Conservation (phyloP, 78 protist species). For the Dictyostelium capitatum region DNA sequence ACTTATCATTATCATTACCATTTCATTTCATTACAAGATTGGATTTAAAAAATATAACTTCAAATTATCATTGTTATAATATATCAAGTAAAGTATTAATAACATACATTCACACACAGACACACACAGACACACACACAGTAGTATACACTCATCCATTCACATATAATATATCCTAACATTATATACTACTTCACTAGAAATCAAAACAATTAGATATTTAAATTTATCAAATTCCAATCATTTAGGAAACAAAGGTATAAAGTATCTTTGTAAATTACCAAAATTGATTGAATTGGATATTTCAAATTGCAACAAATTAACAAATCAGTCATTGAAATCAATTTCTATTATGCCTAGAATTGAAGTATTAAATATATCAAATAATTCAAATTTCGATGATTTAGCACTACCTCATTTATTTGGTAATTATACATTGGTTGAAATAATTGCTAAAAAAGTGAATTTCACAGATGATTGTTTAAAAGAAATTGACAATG, state of each 20-base stretch:
- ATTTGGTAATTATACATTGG: not conserved
- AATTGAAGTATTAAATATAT: conserved; percentile 45
- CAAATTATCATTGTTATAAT: not conserved
- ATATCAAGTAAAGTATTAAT: conserved; percentile 33
- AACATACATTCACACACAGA: not conserved
- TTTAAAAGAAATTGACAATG: no score
- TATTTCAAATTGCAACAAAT: conserved; percentile 10
- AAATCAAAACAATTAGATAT: conserved; percentile 62
- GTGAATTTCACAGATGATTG: conserved; percentile 40
- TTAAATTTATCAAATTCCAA: conserved; percentile 45
- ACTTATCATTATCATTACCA: conserved; percentile 54
- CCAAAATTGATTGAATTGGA: conserved; percentile 61
- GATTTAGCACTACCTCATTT: conserved; percentile 7
- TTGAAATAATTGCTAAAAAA: conserved; percentile 30
- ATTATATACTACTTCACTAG: conserved; percentile 23
- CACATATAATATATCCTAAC: not conserved
- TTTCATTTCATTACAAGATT: conserved; percentile 43
- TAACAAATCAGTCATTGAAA: not conserved
- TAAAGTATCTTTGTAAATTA: conserved; percentile 3
- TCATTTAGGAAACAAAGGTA: conserved; percentile 3
- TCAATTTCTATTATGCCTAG: conserved; percentile 22
- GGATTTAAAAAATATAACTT: conserved; percentile 33
- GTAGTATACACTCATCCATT: no score
- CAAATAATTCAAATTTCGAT: not conserved
- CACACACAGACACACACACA: no score